Evolutionary conservation across 768 basidiomycete genomes (phyloP).

Genomic region (Kwoniella europaea): DNA sequence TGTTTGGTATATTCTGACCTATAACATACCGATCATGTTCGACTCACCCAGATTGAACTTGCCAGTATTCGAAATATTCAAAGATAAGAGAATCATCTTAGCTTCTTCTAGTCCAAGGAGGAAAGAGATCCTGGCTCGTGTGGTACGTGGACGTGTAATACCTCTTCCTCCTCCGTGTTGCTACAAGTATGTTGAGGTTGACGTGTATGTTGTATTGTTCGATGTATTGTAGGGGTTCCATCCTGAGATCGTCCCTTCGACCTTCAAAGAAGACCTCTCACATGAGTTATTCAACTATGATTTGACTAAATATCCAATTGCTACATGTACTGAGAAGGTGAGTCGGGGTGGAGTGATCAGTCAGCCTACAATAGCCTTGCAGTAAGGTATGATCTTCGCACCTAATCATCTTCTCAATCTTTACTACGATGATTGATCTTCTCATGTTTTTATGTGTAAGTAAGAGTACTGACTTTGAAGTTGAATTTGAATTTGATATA

Average conservation of each 20-base stretch:
- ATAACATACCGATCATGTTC: too few species aligned
- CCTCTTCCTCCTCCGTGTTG: too few species aligned
- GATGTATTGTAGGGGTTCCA: constrained; percentile 63
- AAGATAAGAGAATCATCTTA: constrained; percentile 77
- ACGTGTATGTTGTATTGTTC: not conserved
- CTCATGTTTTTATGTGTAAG: too few species aligned
- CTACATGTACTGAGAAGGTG: constrained; percentile 71
- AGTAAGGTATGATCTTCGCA: too few species aligned
- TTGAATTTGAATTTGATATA: too few species aligned
- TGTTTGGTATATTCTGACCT: too few species aligned
- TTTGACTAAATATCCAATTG: constrained; percentile 73
- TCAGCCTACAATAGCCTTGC: too few species aligned
- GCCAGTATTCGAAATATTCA: constrained; percentile 65
- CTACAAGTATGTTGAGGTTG: too few species aligned
- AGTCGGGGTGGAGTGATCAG: too few species aligned
- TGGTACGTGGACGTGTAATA: constrained; percentile 64
- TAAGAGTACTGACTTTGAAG: too few species aligned
- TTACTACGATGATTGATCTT: too few species aligned
- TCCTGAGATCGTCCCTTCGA: constrained; percentile 75
- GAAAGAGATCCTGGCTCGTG: constrained; percentile 76
- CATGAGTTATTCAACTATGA: constrained; percentile 69
- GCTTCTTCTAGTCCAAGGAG: constrained; percentile 86
- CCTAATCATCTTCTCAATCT: too few species aligned
- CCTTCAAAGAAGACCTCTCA: constrained; percentile 78
- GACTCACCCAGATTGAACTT: constrained; percentile 9